These are phyloP conservation scores for Brassica nigra DNA, from an alignment of 345 rosid species.

Conservation along the genomic window DNA sequence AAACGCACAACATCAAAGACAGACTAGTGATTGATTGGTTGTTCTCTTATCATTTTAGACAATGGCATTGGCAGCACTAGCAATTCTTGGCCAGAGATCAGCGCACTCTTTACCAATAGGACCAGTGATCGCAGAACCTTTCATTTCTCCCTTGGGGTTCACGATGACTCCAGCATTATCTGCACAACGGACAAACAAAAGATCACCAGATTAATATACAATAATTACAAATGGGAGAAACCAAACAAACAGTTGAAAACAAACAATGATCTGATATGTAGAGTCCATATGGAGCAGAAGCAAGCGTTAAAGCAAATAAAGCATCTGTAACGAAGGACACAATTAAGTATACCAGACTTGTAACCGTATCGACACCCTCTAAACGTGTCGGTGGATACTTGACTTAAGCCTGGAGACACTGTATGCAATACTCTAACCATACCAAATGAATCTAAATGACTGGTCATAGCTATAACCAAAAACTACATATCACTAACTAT, in stretches of 20 bases:
- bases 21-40: background rate
- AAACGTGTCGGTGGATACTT: slow-evolving; percentile 48
- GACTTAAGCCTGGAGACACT: slow-evolving; percentile 58
- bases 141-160: slow-evolving; percentile 96
- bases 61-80: slow-evolving; percentile 78
- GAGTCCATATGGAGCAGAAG: slow-evolving; percentile 81
- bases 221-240: no score
- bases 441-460: no score
- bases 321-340: slow-evolving; percentile 69
- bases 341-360: slow-evolving; percentile 56
- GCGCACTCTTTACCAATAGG: slow-evolving; percentile 98
- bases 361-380: slow-evolving; percentile 64
- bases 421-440: no score
- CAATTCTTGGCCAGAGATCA: slow-evolving; percentile 85
- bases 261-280: slow-evolving; percentile 24
- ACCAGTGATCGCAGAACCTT: slow-evolving; percentile 95
- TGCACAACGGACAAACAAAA: slow-evolving; percentile 29
- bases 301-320: slow-evolving; percentile 37
- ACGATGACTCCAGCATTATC: slow-evolving; percentile 99
- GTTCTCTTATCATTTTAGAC: slow-evolving; percentile 25
- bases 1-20: background rate
- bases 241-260: no score
- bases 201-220: background rate
- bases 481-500: no score
- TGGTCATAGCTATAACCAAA: no score